Percentiles rank a stretch among this genome's conserved stretches.
Evolutionary conservation across 1,139 yeast species (phyloP).

Genomic region (Pichia sp.): DNA sequence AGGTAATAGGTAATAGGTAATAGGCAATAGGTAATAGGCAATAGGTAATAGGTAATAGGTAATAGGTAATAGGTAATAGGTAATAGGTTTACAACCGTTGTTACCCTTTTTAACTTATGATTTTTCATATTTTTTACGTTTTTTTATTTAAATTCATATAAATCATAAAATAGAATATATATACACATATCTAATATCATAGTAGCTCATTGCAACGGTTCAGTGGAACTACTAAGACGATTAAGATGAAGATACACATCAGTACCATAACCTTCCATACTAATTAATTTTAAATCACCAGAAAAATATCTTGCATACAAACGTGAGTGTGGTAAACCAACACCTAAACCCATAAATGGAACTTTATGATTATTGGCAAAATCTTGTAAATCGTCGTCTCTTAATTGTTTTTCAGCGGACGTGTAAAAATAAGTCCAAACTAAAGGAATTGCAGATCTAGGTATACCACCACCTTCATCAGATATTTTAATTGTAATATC

Average conservation of each 20-base stretch:
- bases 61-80: too few species aligned
- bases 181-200: too few species aligned
- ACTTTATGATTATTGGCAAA: constrained; percentile 54
- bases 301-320: constrained; percentile 87
- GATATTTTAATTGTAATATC: constrained; percentile 90
- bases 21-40: too few species aligned
- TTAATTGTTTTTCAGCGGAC: constrained; percentile 74
- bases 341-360: constrained; percentile 94
- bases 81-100: too few species aligned
- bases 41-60: too few species aligned
- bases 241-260: constrained; percentile 85
- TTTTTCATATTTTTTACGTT: too few species aligned
- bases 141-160: too few species aligned
- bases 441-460: constrained; percentile 74
- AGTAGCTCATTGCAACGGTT: constrained; percentile 32
- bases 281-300: constrained; percentile 78
- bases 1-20: too few species aligned
- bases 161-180: too few species aligned
- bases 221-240: constrained; percentile 42
- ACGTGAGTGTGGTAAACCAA: constrained; percentile 82
- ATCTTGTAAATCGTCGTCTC: constrained; percentile 57
- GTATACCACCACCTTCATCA: constrained; percentile 93
- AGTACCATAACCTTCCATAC: constrained; percentile 94
- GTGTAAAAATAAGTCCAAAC: constrained; percentile 92
- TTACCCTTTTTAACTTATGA: too few species aligned